Conservation (phyloP, 2,329 filamentous ascomycete genomes). For the Talaromyces pinophilus region DNA sequence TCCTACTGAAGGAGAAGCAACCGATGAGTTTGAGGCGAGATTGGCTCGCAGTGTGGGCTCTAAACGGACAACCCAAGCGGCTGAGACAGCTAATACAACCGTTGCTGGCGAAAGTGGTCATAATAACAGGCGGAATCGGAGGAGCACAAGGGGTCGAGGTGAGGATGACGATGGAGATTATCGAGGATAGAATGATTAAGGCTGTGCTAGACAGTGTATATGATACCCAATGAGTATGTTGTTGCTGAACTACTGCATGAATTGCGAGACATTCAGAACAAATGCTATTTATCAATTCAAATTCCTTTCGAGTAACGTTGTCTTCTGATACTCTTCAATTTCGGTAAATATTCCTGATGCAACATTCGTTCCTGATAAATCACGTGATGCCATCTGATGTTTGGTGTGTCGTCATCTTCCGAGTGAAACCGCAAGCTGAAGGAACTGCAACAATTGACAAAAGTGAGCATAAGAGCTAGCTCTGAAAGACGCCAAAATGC, state of each 20-base stretch:
- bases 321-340: not conserved
- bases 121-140: not conserved
- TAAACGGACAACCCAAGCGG: not conserved
- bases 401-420: conserved; percentile 8
- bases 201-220: not conserved
- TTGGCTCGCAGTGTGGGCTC: conserved; percentile 22
- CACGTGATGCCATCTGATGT: conserved; percentile 1
- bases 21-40: conserved; percentile 21
- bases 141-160: conserved; percentile 15
- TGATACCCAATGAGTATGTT: conserved; percentile 7
- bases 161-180: conserved; percentile 14
- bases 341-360: not conserved
- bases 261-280: not conserved
- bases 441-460: not conserved
- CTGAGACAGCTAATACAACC: not conserved
- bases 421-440: not conserved
- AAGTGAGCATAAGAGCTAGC: not conserved
- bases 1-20: not conserved
- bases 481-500: not conserved
- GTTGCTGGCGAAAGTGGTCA: not conserved
- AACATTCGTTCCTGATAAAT: not conserved
- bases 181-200: not conserved
- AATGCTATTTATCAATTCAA: not conserved
- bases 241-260: not conserved
- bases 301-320: too few relatives aligned